Evolutionary conservation across 75 land plant genomes (phyloP).

Genomic region (Cupressus sempervirens): DNA sequence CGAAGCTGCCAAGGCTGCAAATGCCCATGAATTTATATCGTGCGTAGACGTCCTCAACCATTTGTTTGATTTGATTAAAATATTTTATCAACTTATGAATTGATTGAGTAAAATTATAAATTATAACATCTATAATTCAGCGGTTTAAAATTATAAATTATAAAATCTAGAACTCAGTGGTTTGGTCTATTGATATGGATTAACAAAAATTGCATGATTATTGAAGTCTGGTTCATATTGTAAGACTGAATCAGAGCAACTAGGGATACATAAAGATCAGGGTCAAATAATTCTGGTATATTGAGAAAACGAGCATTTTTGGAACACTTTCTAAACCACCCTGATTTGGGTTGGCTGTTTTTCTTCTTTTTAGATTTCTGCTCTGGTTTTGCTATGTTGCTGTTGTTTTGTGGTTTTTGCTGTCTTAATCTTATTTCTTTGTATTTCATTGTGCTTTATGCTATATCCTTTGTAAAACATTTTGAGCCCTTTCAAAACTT

Average conservation of each 20-base stretch:
- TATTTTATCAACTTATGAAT: background rate
- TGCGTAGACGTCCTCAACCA: slow-evolving; percentile 13
- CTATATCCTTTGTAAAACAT: too few species aligned
- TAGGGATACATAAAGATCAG: too few species aligned
- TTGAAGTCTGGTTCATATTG: background rate
- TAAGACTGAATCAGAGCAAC: background rate
- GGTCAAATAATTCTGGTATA: too few species aligned
- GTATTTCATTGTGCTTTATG: too few species aligned
- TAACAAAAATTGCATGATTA: background rate
- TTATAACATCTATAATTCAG: background rate
- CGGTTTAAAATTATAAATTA: background rate
- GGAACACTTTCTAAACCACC: too few species aligned
- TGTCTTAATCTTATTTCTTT: too few species aligned
- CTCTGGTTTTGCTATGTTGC: too few species aligned
- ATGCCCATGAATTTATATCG: slow-evolving; percentile 76
- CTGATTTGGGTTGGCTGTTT: too few species aligned
- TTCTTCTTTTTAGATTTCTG: too few species aligned
- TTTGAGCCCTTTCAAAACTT: too few species aligned
- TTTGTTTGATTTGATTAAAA: background rate
- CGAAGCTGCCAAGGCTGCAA: slow-evolving; percentile 72
- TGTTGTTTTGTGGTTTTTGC: too few species aligned
- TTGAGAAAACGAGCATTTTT: too few species aligned
- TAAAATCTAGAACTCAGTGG: background rate
- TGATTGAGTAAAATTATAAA: background rate
- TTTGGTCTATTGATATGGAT: background rate